These are phyloP conservation scores for Huntiella savannae DNA, from an alignment of 2,329 filamentous ascomycete species.

Conservation along the genomic window DNA sequence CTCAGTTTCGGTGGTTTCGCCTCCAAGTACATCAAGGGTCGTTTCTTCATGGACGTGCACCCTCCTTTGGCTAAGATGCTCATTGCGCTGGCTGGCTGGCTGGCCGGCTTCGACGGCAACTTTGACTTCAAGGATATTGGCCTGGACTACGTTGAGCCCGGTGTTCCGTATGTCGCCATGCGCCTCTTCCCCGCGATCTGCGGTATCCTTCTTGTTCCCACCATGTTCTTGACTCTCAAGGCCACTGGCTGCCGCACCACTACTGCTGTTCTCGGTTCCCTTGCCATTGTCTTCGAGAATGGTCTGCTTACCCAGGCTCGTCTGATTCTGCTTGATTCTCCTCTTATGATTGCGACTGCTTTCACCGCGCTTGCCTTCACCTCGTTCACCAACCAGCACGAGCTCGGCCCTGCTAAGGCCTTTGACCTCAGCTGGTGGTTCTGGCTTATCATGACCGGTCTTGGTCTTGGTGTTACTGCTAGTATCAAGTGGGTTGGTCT, in stretches of 20 bases:
- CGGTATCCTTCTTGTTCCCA: conserved; percentile 72
- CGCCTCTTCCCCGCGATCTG: conserved; percentile 78
- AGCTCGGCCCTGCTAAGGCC: conserved; percentile 72
- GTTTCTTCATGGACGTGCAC: conserved; percentile 99
- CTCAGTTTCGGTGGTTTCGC: conserved; percentile 89
- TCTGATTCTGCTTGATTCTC: conserved; percentile 87
- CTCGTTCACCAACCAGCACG: conserved; percentile 92
- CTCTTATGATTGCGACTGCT: conserved; percentile 80
- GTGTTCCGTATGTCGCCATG: conserved; percentile 95
- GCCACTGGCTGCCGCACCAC: conserved; percentile 72
- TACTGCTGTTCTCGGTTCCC: conserved; percentile 66
- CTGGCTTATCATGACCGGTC: conserved; percentile 73
- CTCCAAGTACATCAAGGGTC: conserved; percentile 97
- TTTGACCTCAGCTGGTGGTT: conserved; percentile 95
- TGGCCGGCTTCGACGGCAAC: conserved; percentile 83
- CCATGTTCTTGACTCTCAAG: conserved; percentile 89
- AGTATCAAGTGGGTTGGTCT: conserved; percentile 99
- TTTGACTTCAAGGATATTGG: conserved; percentile 99
- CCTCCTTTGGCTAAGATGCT: conserved; percentile 91
- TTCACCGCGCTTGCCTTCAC: conserved; percentile 79
- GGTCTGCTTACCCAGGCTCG: conserved; percentile 88
- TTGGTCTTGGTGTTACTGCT: conserved; percentile 72
- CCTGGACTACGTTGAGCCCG: conserved; percentile 90
- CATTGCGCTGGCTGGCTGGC: conserved; percentile 83
- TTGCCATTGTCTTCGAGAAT: conserved; percentile 89